These are phyloP conservation scores for Breviolum minutum DNA, from an alignment of 73 alveolate species.

Conservation along the genomic window DNA sequence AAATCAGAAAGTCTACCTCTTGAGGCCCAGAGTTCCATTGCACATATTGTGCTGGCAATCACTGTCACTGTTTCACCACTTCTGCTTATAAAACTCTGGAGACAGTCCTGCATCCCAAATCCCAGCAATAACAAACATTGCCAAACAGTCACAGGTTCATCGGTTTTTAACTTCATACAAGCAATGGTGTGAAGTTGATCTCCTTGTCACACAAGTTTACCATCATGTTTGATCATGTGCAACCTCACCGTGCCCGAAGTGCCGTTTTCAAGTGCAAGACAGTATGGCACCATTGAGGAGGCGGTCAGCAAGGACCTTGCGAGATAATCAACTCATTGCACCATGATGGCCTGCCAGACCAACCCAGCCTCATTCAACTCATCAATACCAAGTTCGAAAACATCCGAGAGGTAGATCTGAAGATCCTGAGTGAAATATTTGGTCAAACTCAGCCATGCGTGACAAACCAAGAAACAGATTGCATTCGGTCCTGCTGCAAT, in stretches of 20 bases:
- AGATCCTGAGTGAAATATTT: slow-evolving; percentile 10
- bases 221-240: too few relatives aligned
- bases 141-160: background rate
- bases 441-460: background rate
- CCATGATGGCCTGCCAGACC: too few relatives aligned
- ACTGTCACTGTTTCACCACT: too few relatives aligned
- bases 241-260: background rate
- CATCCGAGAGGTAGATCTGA: slow-evolving; percentile 80
- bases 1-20: too few relatives aligned
- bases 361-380: slow-evolving; percentile 46
- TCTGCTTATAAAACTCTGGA: background rate
- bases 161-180: too few relatives aligned
- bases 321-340: background rate
- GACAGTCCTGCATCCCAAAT: background rate
- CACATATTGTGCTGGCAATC: too few relatives aligned
- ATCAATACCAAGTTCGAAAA: slow-evolving; percentile 72
- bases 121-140: background rate
- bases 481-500: slow-evolving; percentile 54
- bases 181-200: too few relatives aligned
- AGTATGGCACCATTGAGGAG: slow-evolving; percentile 48
- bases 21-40: too few relatives aligned
- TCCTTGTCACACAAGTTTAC: too few relatives aligned
- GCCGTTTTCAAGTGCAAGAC: background rate
- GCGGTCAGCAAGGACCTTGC: slow-evolving; percentile 63
- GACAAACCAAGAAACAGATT: background rate